These are phyloP conservation scores for Suillus spraguei DNA, from an alignment of 768 basidiomycete species.

Conservation along the genomic window DNA sequence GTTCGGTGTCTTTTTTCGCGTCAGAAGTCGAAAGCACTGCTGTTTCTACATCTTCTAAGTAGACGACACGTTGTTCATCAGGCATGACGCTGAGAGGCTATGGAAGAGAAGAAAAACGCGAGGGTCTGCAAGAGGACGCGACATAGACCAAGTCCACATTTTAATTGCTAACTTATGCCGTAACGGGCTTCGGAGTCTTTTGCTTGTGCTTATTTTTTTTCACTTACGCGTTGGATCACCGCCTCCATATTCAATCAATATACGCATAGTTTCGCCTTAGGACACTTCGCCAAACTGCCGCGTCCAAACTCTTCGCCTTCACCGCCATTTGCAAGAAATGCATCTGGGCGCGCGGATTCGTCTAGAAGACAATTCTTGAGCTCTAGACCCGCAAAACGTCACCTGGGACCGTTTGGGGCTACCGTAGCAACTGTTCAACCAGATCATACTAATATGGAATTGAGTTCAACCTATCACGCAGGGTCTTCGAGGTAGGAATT, in stretches of 20 bases:
- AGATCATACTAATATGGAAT: conserved; percentile 48
- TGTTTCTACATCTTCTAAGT: conserved; percentile 48
- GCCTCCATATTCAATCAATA: not conserved
- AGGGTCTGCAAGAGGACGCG: not conserved
- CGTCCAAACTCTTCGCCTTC: conserved; percentile 81
- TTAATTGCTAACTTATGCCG: conserved; percentile 1
- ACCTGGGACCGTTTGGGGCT: conserved; percentile 25
- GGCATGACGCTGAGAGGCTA: conserved; percentile 24
- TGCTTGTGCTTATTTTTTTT: conserved; percentile 8
- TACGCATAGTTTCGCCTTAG: conserved; percentile 9
- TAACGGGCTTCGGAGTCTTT: conserved; percentile 7
- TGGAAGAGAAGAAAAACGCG: conserved; percentile 9
- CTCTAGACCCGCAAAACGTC: conserved; percentile 29
- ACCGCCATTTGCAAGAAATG: conserved; percentile 60
- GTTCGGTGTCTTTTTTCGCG: conserved; percentile 13
- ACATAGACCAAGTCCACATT: not conserved
- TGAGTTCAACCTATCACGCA: conserved; percentile 88
- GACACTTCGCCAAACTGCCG: conserved; percentile 59
- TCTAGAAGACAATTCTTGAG: conserved; percentile 40
- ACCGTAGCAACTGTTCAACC: conserved; percentile 21
- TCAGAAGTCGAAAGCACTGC: conserved; percentile 15
- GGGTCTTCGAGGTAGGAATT: conserved; percentile 73
- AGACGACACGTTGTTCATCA: conserved; percentile 35
- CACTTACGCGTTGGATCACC: not conserved
- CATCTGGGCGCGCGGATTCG: conserved; percentile 51